These are phyloP conservation scores for Pelargonium cotyledonis DNA, from an alignment of 441 rosid genomes.

Conservation along the genomic window DNA sequence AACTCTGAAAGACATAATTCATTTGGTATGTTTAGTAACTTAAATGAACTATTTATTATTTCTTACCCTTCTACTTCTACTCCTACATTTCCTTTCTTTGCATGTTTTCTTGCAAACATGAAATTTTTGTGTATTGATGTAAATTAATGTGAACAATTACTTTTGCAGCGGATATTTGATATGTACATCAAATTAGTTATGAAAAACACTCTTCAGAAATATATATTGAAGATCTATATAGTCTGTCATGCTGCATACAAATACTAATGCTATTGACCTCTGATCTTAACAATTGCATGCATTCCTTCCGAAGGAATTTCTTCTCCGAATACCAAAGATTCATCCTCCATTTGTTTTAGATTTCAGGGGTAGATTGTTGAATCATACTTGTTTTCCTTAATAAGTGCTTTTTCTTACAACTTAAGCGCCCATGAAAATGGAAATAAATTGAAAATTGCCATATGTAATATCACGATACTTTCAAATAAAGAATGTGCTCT, in stretches of 20 bases:
- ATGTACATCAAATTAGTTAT: too few species aligned
- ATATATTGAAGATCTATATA: too few species aligned
- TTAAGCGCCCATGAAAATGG: background rate
- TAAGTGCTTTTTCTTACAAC: background rate
- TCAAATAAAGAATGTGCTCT: too few species aligned
- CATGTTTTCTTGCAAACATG: background rate
- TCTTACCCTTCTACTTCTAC: background rate
- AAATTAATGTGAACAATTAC: background rate
- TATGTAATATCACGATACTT: background rate
- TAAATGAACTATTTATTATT: background rate
- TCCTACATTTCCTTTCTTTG: background rate
- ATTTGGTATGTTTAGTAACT: constrained; percentile 42
- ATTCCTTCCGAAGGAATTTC: background rate
- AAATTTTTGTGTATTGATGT: background rate
- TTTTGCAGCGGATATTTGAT: background rate
- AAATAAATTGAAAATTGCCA: background rate
- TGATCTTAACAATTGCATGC: background rate
- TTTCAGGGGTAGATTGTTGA: background rate
- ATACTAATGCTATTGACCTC: background rate
- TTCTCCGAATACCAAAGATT: background rate
- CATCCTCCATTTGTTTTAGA: background rate
- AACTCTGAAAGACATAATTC: constrained; percentile 49
- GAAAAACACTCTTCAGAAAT: too few species aligned
- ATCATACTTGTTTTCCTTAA: background rate
- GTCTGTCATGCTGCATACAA: too few species aligned